phyloP scores from a whole-genome alignment of 495 filamentous ascomycete species.

The Trypethelium eluteriae region DNA sequence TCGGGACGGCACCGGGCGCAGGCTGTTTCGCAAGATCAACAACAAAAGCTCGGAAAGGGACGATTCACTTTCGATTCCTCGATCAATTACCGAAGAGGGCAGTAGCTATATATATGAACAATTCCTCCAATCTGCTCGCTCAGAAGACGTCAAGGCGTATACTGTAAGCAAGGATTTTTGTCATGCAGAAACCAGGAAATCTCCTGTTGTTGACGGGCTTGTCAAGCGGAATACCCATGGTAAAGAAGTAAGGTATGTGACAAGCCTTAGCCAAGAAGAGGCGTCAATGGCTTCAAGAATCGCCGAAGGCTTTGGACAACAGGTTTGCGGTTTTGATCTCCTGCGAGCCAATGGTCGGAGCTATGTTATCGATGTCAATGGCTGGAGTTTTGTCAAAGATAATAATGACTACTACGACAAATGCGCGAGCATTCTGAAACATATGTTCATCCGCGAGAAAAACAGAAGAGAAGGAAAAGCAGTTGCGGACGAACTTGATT shows the following conservation, averaged over 20 bases:
- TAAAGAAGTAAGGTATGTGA: constrained; percentile 94
- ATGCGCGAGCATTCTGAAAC: constrained; percentile 72
- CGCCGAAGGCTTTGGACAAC: constrained; percentile 83
- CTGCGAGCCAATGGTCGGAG: constrained; percentile 79
- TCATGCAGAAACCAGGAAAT: constrained; percentile 94
- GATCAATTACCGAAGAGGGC: constrained; percentile 66
- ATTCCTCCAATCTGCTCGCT: constrained; percentile 90
- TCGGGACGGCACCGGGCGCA: constrained; percentile 78
- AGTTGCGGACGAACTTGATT: constrained; percentile 33
- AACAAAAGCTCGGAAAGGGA: constrained; percentile 98
- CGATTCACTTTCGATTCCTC: constrained; percentile 60
- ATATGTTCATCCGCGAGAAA: constrained; percentile 77
- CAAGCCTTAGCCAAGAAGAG: constrained; percentile 72
- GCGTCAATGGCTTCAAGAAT: constrained; percentile 80
- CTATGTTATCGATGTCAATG: constrained; percentile 98
- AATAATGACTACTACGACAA: constrained; percentile 98
- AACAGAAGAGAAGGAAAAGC: constrained; percentile 45
- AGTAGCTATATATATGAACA: constrained; percentile 93
- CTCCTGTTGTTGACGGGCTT: constrained; percentile 90
- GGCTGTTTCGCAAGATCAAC: constrained; percentile 90
- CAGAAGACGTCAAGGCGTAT: constrained; percentile 97
- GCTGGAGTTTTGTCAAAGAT: constrained; percentile 99
- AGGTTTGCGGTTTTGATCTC: constrained; percentile 94
- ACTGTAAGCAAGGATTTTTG: constrained; percentile 91
- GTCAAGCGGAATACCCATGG: constrained; percentile 93